These are phyloP conservation scores for Leccinum pellstonianum DNA, from an alignment of 768 basidiomycete genomes.

Conservation along the genomic window DNA sequence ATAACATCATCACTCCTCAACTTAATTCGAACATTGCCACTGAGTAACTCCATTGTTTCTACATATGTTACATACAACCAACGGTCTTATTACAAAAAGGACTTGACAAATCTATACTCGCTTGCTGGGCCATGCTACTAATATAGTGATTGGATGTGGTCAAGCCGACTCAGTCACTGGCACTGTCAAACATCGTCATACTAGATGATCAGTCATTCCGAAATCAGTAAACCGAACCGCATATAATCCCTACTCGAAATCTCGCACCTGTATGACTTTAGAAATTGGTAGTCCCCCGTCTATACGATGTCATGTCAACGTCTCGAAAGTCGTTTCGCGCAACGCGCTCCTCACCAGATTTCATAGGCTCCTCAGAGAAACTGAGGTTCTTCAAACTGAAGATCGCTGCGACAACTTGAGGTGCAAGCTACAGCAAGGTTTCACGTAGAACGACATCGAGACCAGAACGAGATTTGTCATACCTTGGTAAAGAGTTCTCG, in stretches of 20 bases:
- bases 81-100: not conserved
- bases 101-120: conserved; percentile 6
- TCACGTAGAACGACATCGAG: conserved; percentile 17
- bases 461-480: not conserved
- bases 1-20: too few species aligned
- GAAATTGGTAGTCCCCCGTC: conserved; percentile 20
- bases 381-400: conserved; percentile 42
- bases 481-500: conserved; percentile 27
- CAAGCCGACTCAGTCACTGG: conserved; percentile 16
- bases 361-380: conserved; percentile 5
- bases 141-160: not conserved
- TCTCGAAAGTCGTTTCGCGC: not conserved
- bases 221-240: not conserved
- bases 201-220: conserved; percentile 3
- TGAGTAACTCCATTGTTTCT: not conserved
- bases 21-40: too few species aligned
- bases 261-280: conserved; percentile 18
- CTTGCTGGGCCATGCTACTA: not conserved
- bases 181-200: conserved; percentile 19
- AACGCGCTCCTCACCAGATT: conserved; percentile 11
- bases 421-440: conserved; percentile 36
- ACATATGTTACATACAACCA: too few species aligned
- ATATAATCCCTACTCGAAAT: not conserved
- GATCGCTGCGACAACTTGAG: conserved; percentile 44
- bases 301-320: conserved; percentile 1